These are phyloP conservation scores for Pseudogymnoascus verrucosus DNA, from an alignment of 2,329 filamentous ascomycete species.

Conservation along the genomic window DNA sequence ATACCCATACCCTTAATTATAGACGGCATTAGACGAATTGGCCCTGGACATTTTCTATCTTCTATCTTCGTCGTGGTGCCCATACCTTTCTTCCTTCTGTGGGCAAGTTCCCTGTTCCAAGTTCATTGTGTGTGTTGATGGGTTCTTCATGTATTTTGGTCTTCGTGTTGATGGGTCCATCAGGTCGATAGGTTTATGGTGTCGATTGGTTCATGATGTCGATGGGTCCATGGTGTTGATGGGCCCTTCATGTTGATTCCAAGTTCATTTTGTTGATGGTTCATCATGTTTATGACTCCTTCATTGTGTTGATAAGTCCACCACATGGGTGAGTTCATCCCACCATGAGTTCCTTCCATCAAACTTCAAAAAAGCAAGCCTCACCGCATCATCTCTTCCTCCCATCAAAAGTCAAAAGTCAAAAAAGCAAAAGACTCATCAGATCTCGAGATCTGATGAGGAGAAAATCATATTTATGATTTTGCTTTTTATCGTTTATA, in stretches of 20 bases:
- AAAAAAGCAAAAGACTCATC: background rate
- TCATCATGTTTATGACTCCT: background rate
- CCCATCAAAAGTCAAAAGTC: background rate
- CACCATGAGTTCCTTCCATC: background rate
- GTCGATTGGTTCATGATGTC: background rate
- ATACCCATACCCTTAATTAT: background rate
- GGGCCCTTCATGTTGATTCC: background rate
- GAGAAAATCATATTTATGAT: background rate
- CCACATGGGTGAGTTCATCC: background rate
- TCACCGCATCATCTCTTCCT: background rate
- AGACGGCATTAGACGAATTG: background rate
- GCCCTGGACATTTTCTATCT: background rate
- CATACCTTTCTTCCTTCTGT: background rate
- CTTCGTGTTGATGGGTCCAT: background rate
- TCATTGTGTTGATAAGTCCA: background rate
- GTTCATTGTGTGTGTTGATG: background rate
- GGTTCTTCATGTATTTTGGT: background rate
- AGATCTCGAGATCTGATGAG: background rate
- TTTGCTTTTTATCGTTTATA: background rate
- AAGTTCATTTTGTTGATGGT: background rate
- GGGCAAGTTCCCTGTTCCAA: background rate
- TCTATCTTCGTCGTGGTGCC: background rate
- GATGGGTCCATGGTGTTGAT: too few species aligned
- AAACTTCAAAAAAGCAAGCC: background rate
- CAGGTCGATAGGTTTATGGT: background rate